Evolutionary conservation across 1,284 basidiomycete species (phyloP).

Genomic region (Malassezia obtusa): DNA sequence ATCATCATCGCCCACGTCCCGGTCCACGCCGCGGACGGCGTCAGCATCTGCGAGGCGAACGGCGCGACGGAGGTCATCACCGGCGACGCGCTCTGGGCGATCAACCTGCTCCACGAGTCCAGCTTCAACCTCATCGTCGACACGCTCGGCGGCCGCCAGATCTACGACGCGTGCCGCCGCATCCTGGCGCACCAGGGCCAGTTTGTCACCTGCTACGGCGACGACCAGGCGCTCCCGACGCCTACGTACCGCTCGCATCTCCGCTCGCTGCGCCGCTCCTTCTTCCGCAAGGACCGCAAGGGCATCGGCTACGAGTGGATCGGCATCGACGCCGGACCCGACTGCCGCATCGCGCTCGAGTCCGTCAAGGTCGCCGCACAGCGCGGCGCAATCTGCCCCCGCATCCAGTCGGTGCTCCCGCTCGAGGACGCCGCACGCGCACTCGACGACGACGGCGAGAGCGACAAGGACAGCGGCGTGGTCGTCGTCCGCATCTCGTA

Average conservation of each 20-base stretch:
- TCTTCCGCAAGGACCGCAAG: constrained; percentile 50
- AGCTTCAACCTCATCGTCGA: constrained; percentile 49
- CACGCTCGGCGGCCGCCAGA: constrained; percentile 40
- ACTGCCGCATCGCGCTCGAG: constrained; percentile 39
- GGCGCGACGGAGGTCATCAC: constrained; percentile 49
- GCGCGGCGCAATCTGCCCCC: constrained; percentile 37
- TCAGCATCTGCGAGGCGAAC: constrained; percentile 45
- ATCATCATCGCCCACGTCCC: constrained; percentile 50
- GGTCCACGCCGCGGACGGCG: constrained; percentile 40
- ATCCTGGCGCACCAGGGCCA: constrained; percentile 48
- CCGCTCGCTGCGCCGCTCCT: constrained; percentile 47
- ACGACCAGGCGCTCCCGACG: constrained; percentile 38
- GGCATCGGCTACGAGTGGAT: constrained; percentile 48
- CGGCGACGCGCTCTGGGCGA: constrained; percentile 49
- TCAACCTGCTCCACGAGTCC: constrained; percentile 49
- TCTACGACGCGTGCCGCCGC: constrained; percentile 50
- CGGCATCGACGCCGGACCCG: constrained; percentile 33
- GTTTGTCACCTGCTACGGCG: constrained; percentile 47
- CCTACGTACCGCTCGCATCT: constrained; percentile 44
- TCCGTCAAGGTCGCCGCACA: constrained; percentile 36
- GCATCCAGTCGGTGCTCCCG: constrained; percentile 37
- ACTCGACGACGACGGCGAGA: constrained; percentile 20
- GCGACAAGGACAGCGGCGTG: constrained; percentile 1
- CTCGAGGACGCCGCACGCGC: constrained; percentile 40
- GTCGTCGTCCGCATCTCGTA: constrained; percentile 15